These are phyloP conservation scores for Podaxis sp. DNA, from an alignment of 768 basidiomycete species.

Conservation along the genomic window DNA sequence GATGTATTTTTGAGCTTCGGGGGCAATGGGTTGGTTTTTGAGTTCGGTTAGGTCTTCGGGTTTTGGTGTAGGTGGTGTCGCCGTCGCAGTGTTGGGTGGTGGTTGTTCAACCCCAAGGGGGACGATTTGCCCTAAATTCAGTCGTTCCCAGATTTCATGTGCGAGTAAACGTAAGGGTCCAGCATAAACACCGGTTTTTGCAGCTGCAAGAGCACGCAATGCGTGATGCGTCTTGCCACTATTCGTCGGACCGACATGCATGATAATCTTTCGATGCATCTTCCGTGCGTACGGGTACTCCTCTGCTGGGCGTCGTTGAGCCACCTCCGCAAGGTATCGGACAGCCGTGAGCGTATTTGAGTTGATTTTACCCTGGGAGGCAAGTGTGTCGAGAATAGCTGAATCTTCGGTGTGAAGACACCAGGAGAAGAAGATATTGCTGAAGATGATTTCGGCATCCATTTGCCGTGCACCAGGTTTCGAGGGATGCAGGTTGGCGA, in stretches of 20 bases:
- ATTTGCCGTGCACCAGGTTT: not conserved
- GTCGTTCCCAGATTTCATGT: slow-evolving; percentile 89
- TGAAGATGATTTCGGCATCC: slow-evolving; percentile 9
- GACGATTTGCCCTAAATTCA: slow-evolving; percentile 88
- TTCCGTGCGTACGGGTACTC: slow-evolving; percentile 51
- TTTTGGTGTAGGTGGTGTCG: slow-evolving; percentile 19
- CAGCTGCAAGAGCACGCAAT: slow-evolving; percentile 80
- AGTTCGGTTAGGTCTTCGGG: slow-evolving; percentile 7
- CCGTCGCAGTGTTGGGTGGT: slow-evolving; percentile 6
- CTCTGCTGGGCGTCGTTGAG: slow-evolving; percentile 39
- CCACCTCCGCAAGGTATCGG: not conserved
- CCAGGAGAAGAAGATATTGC: slow-evolving; percentile 14
- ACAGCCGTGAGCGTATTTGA: not conserved
- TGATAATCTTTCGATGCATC: slow-evolving; percentile 74
- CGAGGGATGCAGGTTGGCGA: not conserved
- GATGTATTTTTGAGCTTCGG: slow-evolving; percentile 28
- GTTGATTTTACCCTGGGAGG: not conserved
- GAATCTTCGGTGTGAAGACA: not conserved
- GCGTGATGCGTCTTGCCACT: slow-evolving; percentile 97
- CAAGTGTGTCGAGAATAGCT: not conserved
- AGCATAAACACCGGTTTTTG: slow-evolving; percentile 76
- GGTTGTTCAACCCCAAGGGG: slow-evolving; percentile 57
- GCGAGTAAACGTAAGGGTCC: slow-evolving; percentile 92
- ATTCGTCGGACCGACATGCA: slow-evolving; percentile 98
- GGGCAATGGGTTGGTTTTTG: not conserved